A percentile compares a stretch with the other conserved stretches of the same genome.
Conservation (phyloP, 129 eudicot species). For the Smallanthus sonchifolius region DNA sequence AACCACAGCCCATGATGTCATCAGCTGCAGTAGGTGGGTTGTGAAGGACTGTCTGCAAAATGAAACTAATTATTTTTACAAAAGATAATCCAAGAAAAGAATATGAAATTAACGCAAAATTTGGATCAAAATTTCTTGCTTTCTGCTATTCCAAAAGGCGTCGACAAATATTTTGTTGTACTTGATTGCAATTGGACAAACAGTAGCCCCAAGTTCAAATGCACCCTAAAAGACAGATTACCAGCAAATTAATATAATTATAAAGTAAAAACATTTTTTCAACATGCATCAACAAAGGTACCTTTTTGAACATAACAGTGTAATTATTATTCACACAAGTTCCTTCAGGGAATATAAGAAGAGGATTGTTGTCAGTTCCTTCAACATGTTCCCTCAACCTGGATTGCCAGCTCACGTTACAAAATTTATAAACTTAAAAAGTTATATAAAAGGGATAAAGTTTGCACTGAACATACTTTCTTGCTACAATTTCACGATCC, state of each 20-base stretch:
- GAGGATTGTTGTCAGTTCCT: constrained; percentile 94
- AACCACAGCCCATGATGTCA: constrained; percentile 99
- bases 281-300: not conserved
- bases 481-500: constrained; percentile 96
- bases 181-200: constrained; percentile 94
- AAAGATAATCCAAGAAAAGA: not conserved
- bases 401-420: constrained; percentile 23
- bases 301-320: constrained; percentile 57
- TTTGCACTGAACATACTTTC: constrained; percentile 57
- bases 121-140: constrained; percentile 45
- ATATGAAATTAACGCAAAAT: not conserved
- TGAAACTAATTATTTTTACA: not conserved
- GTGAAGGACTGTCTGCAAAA: constrained; percentile 92
- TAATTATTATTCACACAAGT: constrained; percentile 97
- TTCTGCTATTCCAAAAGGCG: constrained; percentile 97
- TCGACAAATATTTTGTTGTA: constrained; percentile 96
- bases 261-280: not conserved
- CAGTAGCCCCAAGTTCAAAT: constrained; percentile 92
- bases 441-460: not conserved
- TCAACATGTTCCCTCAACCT: constrained; percentile 95
- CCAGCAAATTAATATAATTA: constrained; percentile 1
- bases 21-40: constrained; percentile 89
- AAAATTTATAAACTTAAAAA: not conserved
- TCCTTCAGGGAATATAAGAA: constrained; percentile 98
- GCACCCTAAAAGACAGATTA: constrained; percentile 64